phyloP scores from a whole-genome alignment of 441 rosid genomes.

The Melastoma candidum region DNA sequence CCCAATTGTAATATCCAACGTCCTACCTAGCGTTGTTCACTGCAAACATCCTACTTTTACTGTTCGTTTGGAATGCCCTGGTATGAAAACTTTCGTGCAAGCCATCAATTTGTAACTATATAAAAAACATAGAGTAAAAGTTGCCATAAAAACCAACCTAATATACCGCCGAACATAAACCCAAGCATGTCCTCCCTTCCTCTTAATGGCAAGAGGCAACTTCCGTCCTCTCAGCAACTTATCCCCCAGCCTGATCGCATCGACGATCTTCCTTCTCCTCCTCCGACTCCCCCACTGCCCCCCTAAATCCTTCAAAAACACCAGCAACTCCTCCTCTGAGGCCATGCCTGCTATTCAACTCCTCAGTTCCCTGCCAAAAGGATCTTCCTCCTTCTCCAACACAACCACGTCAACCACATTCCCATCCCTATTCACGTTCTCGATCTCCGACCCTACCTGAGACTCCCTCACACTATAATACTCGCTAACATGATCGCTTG shows the following conservation, averaged over 20 bases:
- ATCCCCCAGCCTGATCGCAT: slow-evolving; percentile 49
- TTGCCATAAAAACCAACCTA: slow-evolving; percentile 25
- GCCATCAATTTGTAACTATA: slow-evolving; percentile 2
- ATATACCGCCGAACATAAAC: slow-evolving; percentile 62
- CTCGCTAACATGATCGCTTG: slow-evolving; percentile 14
- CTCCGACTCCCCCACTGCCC: slow-evolving; percentile 82
- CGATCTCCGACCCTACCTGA: slow-evolving; percentile 29
- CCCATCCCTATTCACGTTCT: slow-evolving; percentile 43
- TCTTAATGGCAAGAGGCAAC: slow-evolving; percentile 58
- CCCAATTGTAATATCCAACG: no score
- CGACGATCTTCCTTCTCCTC: slow-evolving; percentile 71
- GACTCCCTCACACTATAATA: slow-evolving; percentile 3
- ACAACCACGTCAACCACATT: slow-evolving; percentile 32
- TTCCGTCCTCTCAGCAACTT: slow-evolving; percentile 58
- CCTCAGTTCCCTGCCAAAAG: slow-evolving; percentile 40
- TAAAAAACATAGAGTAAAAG: background rate
- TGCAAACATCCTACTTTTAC: no score
- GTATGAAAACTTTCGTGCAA: background rate
- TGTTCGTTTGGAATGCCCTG: no score
- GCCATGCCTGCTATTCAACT: slow-evolving; percentile 44
- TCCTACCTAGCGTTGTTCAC: no score
- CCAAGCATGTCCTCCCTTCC: slow-evolving; percentile 53
- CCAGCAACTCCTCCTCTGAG: slow-evolving; percentile 48
- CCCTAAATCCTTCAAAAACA: slow-evolving; percentile 44
- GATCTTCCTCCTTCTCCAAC: slow-evolving; percentile 41